phyloP scores from a whole-genome alignment of 208 protist genomes.

The Leishmania martiniquensis region DNA sequence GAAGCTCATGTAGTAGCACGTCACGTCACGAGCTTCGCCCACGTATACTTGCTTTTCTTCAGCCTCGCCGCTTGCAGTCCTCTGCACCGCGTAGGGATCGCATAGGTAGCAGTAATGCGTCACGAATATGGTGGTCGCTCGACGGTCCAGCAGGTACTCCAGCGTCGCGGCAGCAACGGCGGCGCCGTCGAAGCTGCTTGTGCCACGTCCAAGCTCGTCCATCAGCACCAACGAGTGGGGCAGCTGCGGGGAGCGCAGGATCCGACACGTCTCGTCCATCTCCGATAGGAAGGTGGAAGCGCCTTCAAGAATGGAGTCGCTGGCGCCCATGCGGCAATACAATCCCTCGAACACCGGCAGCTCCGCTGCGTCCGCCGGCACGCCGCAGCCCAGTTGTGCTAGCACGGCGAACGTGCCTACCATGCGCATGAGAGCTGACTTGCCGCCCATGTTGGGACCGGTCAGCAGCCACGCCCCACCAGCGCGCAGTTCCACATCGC shows the following conservation, averaged over 20 bases:
- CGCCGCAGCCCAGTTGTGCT: constrained; percentile 95
- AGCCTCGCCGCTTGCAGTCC: background rate
- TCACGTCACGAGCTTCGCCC: constrained; percentile 29
- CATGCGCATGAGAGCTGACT: constrained; percentile 94
- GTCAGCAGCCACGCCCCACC: constrained; percentile 88
- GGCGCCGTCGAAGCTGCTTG: constrained; percentile 94
- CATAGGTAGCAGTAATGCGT: constrained; percentile 95
- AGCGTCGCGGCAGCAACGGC: constrained; percentile 94
- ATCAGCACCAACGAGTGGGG: constrained; percentile 93
- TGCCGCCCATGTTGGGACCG: constrained; percentile 97
- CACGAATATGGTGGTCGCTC: constrained; percentile 93
- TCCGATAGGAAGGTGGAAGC: constrained; percentile 97
- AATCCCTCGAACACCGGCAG: constrained; percentile 91
- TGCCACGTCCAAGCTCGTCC: constrained; percentile 97
- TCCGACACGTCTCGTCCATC: constrained; percentile 96
- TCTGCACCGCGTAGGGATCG: constrained; percentile 55
- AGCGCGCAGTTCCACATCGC: constrained; percentile 44
- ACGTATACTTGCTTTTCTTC: background rate
- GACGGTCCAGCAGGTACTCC: constrained; percentile 75
- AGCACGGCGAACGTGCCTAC: constrained; percentile 93
- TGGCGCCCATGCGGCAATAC: constrained; percentile 95
- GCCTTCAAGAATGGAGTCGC: constrained; percentile 92
- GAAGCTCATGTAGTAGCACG: constrained; percentile 91
- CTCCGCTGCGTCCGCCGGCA: constrained; percentile 85
- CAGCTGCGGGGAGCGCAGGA: constrained; percentile 82